Percentiles rank a stretch among this genome's conserved stretches.
phyloP scores from a whole-genome alignment of 441 rosid genomes.

The Rhodomyrtus psidioides region DNA sequence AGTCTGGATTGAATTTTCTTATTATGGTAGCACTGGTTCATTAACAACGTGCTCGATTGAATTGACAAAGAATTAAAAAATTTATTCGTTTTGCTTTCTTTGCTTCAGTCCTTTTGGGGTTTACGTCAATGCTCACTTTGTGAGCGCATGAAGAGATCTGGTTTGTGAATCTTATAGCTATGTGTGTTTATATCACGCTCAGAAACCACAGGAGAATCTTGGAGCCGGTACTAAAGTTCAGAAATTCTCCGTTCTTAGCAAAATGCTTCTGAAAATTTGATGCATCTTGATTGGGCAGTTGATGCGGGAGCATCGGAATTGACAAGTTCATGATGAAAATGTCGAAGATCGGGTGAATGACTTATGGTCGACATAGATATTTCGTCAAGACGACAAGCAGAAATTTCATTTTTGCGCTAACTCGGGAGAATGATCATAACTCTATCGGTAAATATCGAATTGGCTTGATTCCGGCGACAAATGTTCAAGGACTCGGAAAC shows the following conservation, averaged over 20 bases:
- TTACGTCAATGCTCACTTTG: neutral
- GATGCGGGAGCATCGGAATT: neutral
- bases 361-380: too few species aligned
- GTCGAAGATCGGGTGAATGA: too few species aligned
- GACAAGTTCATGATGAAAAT: too few species aligned
- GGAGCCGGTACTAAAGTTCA: neutral
- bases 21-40: neutral
- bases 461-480: too few species aligned
- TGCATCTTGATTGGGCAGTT: neutral
- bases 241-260: neutral
- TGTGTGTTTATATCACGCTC: neutral
- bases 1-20: neutral
- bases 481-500: neutral
- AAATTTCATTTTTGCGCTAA: too few species aligned
- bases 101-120: neutral
- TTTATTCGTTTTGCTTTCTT: accelerated
- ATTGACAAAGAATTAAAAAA: neutral
- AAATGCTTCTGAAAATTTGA: neutral
- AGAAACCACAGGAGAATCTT: neutral
- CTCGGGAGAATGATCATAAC: too few species aligned
- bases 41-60: neutral
- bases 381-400: too few species aligned
- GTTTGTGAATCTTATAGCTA: neutral
- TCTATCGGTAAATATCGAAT: too few species aligned
- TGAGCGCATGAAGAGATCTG: neutral